Base-by-base conservation (phyloP, 129 eudicot genomes). In the Scalesia atractyloides region DNA sequence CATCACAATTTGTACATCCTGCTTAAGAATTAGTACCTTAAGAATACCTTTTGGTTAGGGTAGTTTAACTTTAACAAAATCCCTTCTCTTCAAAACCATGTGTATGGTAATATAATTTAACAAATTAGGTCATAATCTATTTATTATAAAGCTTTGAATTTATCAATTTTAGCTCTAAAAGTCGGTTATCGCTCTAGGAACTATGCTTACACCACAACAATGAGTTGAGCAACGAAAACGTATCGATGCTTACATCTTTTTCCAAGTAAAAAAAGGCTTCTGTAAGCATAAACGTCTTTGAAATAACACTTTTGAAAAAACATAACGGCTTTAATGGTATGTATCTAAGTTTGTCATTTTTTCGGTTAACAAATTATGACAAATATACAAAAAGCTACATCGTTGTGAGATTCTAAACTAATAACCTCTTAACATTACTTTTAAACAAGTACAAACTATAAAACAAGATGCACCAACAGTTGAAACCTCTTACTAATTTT, bases 1-100 rank as follows among this genome's bases (percentile, higher is more conserved):
- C 81, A 47, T 58, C 52, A 68, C 52, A 58, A 68, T 52, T 60
- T 59, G 81, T 60, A 68, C 70, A 9, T n/a, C 64, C 61, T 59
- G 75, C 70, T 34, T 36, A 50, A 69, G 20, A 37, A 49, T 49
- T 60, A 49, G 61, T 69, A 69, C 76, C 50, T 51, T 36, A 76
- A 18, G 18, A 49, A 2, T 17, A 16, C 53, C 20, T 68, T 75
- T 47, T 59, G 62, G 69, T 47, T 76, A 48, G 53, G 51, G 64
- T 49, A 68, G 52, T 59, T 59, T 56, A 52, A 22, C 59, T 52
- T 17, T 57, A 60, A 37, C 36, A 68, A 44, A 13, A 68, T 51
- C 51, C 49, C 52, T 58, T 51, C 15, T 68, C 61, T 61, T 2
- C 49, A 44, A 57, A 56, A 76, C 33, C 63, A 67, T 68, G 62